Evolutionary conservation across 257 asterid species (phyloP), one percentile per base, ranked within the genome.

Genomic region (Mentha longifolia): DNA sequence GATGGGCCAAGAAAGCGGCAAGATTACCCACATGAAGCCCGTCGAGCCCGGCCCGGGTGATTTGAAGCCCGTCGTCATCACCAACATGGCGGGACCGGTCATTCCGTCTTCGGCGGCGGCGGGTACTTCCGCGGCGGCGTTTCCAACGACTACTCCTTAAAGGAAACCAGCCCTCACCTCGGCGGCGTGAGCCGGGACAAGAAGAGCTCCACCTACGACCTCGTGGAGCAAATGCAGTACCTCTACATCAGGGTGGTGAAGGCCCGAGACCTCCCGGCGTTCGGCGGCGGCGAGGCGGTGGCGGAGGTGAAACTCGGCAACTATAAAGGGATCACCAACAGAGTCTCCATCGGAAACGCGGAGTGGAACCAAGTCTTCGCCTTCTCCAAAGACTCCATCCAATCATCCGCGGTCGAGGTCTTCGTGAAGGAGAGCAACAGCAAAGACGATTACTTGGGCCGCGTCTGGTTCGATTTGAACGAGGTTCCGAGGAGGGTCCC

Each of bases 101-200:
- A 30, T 83, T 33, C 86, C 89, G n/a, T 62, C 80, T 5, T 52
- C 15, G 67, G 14, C 7, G 67, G 35, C 61, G 82, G 75, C 3
- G 72, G 43, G 0, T 80, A 41, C 68, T 22, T 59, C 19, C 79
- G 77, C 7, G 83, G 86, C 22, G 90, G 86, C 15, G 74, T 78
- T 58, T 76, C 77, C 0, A 76, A 80, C 9, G 98, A 92, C 71
- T 89, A 79, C 69, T 75, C 86, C 3, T 51, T 92, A 22, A 92
- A 89, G 77, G 96, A 92, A 61, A 92, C 95, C 13, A 86, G 85
- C 30, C 98, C 98, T 10, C 90, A 83, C 41, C 89, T 92, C 37
- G 93, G 96, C 10, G 77, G 39, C 39, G 39, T 78, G 58, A 84
- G 78, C 72, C 86, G 79, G 67, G 91, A 88, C 52, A 92, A 86